Percentiles rank a stretch among this genome's conserved stretches.
These are phyloP conservation scores for Periconia macrospinosa DNA, from an alignment of 2,329 filamentous ascomycete species.

Conservation along the genomic window DNA sequence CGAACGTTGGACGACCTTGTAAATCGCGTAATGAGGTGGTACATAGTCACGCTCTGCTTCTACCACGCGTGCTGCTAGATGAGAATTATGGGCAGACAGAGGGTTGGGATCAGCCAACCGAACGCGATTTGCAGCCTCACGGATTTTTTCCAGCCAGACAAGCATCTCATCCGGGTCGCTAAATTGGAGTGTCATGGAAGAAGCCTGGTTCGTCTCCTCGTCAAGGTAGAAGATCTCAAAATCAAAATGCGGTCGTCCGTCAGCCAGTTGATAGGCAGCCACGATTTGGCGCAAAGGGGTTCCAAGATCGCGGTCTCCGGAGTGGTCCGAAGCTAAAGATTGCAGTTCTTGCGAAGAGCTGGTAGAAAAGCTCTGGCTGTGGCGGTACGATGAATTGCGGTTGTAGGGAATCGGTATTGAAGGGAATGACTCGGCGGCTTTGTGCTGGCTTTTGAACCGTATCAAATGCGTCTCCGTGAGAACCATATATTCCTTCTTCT, in stretches of 20 bases:
- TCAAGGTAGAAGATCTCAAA: constrained; percentile 70
- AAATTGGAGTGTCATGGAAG: constrained; percentile 66
- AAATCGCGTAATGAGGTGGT: constrained; percentile 67
- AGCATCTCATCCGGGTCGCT: constrained; percentile 66
- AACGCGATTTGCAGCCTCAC: constrained; percentile 60
- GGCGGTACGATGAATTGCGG: constrained; percentile 51
- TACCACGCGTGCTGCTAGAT: constrained; percentile 63
- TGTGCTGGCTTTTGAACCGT: constrained; percentile 68
- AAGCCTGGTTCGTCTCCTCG: constrained; percentile 63
- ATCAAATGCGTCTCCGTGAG: constrained; percentile 70
- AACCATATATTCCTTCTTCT: constrained; percentile 73
- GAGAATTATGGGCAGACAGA: constrained; percentile 62
- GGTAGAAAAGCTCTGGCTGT: constrained; percentile 61
- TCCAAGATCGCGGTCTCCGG: constrained; percentile 58
- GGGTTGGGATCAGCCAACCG: constrained; percentile 55
- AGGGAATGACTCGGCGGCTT: constrained; percentile 66
- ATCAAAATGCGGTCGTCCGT: constrained; percentile 66
- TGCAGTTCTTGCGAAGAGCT: constrained; percentile 65
- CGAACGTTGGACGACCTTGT: constrained; percentile 68
- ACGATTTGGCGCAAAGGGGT: constrained; percentile 68
- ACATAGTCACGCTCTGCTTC: constrained; percentile 71
- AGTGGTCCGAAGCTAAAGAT: constrained; percentile 51
- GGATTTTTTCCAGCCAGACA: constrained; percentile 65
- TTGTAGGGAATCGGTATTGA: constrained; percentile 35
- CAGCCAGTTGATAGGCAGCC: constrained; percentile 67